phyloP scores from a whole-genome alignment of 768 basidiomycete genomes.

The Boletus tylopilopsis region DNA sequence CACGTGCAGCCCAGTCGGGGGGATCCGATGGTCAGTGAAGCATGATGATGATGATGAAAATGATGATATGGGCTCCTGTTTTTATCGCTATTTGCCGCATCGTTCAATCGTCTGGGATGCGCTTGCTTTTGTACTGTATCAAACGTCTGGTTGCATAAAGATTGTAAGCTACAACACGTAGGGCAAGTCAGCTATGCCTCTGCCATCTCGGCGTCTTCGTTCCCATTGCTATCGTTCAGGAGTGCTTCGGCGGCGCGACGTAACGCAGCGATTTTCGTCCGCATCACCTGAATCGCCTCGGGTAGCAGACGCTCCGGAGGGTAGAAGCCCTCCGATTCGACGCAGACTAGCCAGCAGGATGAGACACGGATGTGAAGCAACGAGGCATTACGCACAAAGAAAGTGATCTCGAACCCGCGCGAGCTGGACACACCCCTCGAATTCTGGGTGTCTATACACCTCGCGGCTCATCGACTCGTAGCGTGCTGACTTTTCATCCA shows the following conservation, averaged over 20 bases:
- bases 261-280: slow-evolving; percentile 67
- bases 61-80: background rate
- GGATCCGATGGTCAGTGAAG: slow-evolving; percentile 8
- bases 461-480: slow-evolving; percentile 90
- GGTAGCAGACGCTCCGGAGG: slow-evolving; percentile 77
- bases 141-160: background rate
- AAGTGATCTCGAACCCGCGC: slow-evolving; percentile 89
- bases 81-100: background rate
- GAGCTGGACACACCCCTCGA: slow-evolving; percentile 77
- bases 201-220: slow-evolving; percentile 55
- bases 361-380: background rate
- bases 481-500: slow-evolving; percentile 63
- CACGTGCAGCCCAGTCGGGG: slow-evolving; percentile 7
- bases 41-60: background rate
- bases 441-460: slow-evolving; percentile 89
- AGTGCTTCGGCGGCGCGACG: slow-evolving; percentile 58
- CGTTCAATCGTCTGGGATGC: background rate
- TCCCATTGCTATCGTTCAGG: slow-evolving; percentile 38
- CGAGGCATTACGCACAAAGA: slow-evolving; percentile 60
- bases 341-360: slow-evolving; percentile 54
- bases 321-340: slow-evolving; percentile 91
- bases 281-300: slow-evolving; percentile 78
- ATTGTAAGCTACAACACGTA: background rate
- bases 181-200: slow-evolving; percentile 26
- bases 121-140: background rate